A percentile compares a stretch with the other conserved stretches of the same genome.
phyloP scores from a whole-genome alignment of 169 alveolate species.

The Cystoisospora suis region DNA sequence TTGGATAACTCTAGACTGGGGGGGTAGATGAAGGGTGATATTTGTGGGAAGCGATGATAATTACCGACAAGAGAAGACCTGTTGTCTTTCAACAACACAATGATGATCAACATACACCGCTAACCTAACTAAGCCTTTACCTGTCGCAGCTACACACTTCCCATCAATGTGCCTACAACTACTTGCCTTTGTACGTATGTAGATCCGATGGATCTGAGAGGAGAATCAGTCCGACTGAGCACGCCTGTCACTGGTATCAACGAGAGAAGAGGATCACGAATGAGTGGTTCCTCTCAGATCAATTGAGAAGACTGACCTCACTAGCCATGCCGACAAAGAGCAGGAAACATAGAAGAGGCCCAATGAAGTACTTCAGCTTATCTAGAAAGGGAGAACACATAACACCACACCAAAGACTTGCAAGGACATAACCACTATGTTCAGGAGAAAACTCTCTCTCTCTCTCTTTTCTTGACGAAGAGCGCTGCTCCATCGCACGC shows the following conservation, averaged over 20 bases:
- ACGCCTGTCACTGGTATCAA: background rate
- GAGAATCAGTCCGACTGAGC: background rate
- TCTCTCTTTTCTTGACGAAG: background rate
- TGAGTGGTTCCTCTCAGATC: background rate
- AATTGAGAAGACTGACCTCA: background rate
- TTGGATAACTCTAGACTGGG: no score
- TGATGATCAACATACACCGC: no score
- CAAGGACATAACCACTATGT: background rate
- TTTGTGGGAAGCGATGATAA: no score
- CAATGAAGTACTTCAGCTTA: background rate
- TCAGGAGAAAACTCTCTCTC: background rate
- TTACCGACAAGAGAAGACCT: no score
- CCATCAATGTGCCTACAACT: no score
- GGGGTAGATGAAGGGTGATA: no score
- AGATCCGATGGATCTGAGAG: background rate
- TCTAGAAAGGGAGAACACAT: background rate
- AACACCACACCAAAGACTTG: background rate
- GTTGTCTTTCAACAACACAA: no score
- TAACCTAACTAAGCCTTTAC: no score
- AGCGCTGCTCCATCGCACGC: background rate
- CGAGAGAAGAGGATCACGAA: background rate
- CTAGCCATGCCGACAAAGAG: slow-evolving; percentile 18
- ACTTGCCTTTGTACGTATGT: no score
- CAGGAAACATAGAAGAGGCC: slow-evolving; percentile 22
- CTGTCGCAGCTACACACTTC: no score